Conservation (phyloP, 2,329 filamentous ascomycete genomes). For the Arthrobotrys iridis region DNA sequence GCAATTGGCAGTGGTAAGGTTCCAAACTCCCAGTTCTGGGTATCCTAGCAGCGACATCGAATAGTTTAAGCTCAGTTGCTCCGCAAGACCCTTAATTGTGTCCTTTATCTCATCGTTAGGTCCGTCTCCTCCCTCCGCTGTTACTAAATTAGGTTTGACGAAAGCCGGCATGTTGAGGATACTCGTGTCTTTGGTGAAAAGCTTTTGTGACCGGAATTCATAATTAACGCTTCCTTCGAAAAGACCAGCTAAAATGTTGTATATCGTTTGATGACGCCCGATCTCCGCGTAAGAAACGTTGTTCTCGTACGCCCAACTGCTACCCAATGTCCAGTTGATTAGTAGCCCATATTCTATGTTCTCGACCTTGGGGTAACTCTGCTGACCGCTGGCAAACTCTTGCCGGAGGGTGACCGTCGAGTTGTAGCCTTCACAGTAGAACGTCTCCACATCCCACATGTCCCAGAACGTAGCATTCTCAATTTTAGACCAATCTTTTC, state of each 20-base stretch:
- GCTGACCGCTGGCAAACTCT: conserved; percentile 18
- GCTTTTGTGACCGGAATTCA: conserved; percentile 2
- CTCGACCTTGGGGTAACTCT: conserved; percentile 1
- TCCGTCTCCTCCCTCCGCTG: not conserved
- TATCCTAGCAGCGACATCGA: conserved; percentile 35
- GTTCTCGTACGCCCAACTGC: not conserved
- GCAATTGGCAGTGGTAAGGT: conserved; percentile 17
- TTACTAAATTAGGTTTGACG: conserved; percentile 18
- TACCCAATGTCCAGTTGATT: conserved; percentile 1
- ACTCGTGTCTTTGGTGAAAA: conserved; percentile 14
- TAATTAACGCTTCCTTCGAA: conserved; percentile 16
- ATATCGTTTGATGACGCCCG: conserved; percentile 9
- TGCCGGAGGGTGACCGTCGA: conserved; percentile 18
- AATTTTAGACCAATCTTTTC: not conserved
- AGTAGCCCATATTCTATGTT: conserved; percentile 9
- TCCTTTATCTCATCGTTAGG: conserved; percentile 21
- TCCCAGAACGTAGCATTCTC: conserved; percentile 13
- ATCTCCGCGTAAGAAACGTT: not conserved
- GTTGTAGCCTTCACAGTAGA: conserved; percentile 39
- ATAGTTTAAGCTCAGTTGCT: conserved; percentile 47
- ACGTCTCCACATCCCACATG: conserved; percentile 20
- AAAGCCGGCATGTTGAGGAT: conserved; percentile 44
- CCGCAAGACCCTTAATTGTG: conserved; percentile 16
- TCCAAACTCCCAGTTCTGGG: not conserved
- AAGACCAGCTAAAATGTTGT: conserved; percentile 17